phyloP scores from a whole-genome alignment of 768 basidiomycete species.

The Amylocystis lapponica region DNA sequence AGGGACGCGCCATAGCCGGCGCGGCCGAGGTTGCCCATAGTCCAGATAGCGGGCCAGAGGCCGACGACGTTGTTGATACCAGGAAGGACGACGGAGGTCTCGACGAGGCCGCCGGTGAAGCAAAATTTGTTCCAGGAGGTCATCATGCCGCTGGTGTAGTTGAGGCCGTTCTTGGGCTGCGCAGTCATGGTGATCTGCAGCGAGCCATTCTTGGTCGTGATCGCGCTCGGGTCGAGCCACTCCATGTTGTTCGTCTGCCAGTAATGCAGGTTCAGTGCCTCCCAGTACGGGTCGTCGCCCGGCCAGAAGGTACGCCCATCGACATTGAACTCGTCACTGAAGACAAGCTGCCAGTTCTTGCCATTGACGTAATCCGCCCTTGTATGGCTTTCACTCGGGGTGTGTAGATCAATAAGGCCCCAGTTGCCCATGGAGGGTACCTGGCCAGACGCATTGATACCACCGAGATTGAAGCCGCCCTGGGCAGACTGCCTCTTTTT shows the following conservation, averaged over 20 bases:
- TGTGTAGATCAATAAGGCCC: conserved; percentile 49
- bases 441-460: conserved; percentile 41
- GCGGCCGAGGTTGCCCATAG: conserved; percentile 74
- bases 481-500: conserved; percentile 23
- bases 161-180: conserved; percentile 40
- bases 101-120: conserved; percentile 79
- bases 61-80: conserved; percentile 49
- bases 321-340: conserved; percentile 78
- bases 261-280: conserved; percentile 80
- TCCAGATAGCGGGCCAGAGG: conserved; percentile 53
- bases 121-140: conserved; percentile 79
- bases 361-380: conserved; percentile 19
- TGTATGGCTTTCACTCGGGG: conserved; percentile 40
- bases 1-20: conserved; percentile 85
- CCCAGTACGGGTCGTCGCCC: conserved; percentile 80
- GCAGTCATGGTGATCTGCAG: conserved; percentile 48
- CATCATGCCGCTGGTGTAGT: conserved; percentile 44
- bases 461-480: conserved; percentile 40
- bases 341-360: conserved; percentile 54
- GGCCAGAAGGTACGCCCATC: conserved; percentile 68
- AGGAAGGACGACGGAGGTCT: conserved; percentile 58
- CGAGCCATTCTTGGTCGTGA: conserved; percentile 35
- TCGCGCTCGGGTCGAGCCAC: conserved; percentile 84
- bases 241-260: conserved; percentile 59
- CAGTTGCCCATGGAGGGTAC: conserved; percentile 39